Conservation (phyloP, 495 filamentous ascomycete genomes). For the Hapsidospora chrysogenum region DNA sequence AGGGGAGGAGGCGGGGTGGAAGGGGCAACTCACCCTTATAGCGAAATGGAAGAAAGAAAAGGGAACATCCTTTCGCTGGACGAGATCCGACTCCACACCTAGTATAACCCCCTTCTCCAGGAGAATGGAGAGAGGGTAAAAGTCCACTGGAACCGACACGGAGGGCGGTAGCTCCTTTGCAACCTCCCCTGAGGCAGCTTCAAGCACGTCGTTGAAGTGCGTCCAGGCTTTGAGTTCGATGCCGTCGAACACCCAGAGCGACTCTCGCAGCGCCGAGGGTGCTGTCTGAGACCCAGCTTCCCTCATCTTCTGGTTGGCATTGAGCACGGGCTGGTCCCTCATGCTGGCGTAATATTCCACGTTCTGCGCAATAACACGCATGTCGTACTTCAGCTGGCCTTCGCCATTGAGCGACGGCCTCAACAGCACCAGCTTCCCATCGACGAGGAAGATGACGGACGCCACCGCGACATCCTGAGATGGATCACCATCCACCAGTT, state of each 20-base stretch:
- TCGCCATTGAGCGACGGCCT: conserved; percentile 65
- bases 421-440: conserved; percentile 86
- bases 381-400: conserved; percentile 85
- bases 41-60: conserved; percentile 78
- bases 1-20: not conserved
- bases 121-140: conserved; percentile 83
- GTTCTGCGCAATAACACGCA: conserved; percentile 88
- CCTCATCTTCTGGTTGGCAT: conserved; percentile 8
- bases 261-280: conserved; percentile 48
- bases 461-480: conserved; percentile 92
- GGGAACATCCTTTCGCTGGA: conserved; percentile 74
- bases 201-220: conserved; percentile 75
- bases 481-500: conserved; percentile 80
- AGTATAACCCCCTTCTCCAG: conserved; percentile 74
- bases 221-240: conserved; percentile 69
- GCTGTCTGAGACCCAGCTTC: conserved; percentile 22
- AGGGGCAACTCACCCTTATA: conserved; percentile 42
- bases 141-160: conserved; percentile 58
- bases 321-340: conserved; percentile 56
- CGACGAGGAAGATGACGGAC: conserved; percentile 84
- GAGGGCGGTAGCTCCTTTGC: conserved; percentile 42
- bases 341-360: conserved; percentile 90
- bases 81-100: conserved; percentile 80
- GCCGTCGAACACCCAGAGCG: conserved; percentile 90
- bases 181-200: conserved; percentile 41